A percentile compares a stretch with the other conserved stretches of the same genome.
Conservation (phyloP, 768 basidiomycete species). For the Hericium coralloides region DNA sequence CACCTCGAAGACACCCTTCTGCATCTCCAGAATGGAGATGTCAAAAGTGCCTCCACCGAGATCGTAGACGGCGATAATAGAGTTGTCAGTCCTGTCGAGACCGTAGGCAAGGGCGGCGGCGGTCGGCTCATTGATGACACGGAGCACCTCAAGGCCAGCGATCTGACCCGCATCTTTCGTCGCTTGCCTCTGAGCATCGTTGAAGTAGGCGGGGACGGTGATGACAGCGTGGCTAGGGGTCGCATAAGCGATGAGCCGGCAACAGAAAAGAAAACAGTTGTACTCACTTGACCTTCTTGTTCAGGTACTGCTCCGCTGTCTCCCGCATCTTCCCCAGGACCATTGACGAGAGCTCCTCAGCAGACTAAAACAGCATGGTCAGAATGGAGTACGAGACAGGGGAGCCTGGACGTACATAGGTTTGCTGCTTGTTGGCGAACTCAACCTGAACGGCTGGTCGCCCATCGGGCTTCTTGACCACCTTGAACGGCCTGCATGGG, state of each 20-base stretch:
- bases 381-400: background rate
- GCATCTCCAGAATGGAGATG: constrained; percentile 99
- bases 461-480: constrained; percentile 64
- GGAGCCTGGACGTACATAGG: constrained; percentile 47
- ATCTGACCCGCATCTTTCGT: constrained; percentile 98
- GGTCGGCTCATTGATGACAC: constrained; percentile 98
- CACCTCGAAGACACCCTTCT: constrained; percentile 99
- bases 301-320: constrained; percentile 88
- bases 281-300: constrained; percentile 90
- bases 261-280: background rate
- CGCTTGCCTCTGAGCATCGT: constrained; percentile 98
- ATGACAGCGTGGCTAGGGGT: constrained; percentile 68
- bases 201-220: constrained; percentile 98
- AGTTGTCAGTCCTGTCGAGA: constrained; percentile 72
- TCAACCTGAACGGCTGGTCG: constrained; percentile 81
- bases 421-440: constrained; percentile 74
- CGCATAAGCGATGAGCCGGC: constrained; percentile 2
- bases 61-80: constrained; percentile 96
- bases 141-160: constrained; percentile 93
- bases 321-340: constrained; percentile 90
- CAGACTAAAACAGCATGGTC: constrained; percentile 40
- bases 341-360: constrained; percentile 85
- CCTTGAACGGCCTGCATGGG: constrained; percentile 62
- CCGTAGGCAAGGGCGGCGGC: constrained; percentile 98
- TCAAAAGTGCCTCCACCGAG: constrained; percentile 98